Percentiles rank a stretch among this genome's conserved stretches.
phyloP scores from a whole-genome alignment of 2,329 filamentous ascomycete species.

The Cordyceps fumosorosea region DNA sequence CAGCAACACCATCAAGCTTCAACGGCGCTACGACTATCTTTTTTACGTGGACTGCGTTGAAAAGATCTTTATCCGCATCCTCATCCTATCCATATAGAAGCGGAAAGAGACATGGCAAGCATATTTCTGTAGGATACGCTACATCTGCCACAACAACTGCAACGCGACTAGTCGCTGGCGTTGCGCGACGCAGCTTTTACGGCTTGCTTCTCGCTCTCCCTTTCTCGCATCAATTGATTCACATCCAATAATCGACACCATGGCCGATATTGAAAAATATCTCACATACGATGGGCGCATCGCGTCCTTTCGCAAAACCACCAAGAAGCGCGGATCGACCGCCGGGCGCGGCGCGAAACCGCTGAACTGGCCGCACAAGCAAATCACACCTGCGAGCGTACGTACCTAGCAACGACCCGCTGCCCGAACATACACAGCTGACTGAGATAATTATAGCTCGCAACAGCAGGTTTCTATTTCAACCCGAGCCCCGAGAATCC shows the following conservation, averaged over 20 bases:
- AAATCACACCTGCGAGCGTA: slow-evolving; percentile 28
- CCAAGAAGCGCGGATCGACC: slow-evolving; percentile 65
- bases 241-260: slow-evolving; percentile 16
- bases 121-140: background rate
- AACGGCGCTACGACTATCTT: background rate
- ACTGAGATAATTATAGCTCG: slow-evolving; percentile 56
- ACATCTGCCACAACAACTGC: background rate
- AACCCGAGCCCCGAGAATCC: slow-evolving; percentile 65
- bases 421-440: slow-evolving; percentile 10
- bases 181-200: background rate
- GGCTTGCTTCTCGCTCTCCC: background rate
- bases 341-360: slow-evolving; percentile 43
- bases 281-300: slow-evolving; percentile 69
- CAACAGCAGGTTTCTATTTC: slow-evolving; percentile 87
- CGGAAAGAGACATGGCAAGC: slow-evolving; percentile 11
- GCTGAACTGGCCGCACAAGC: slow-evolving; percentile 68
- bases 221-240: background rate
- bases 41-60: background rate
- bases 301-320: slow-evolving; percentile 65
- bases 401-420: slow-evolving; percentile 11
- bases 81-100: background rate
- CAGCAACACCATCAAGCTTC: background rate
- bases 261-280: slow-evolving; percentile 40
- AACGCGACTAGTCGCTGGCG: background rate
- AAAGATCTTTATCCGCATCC: slow-evolving; percentile 6